Conservation (phyloP, 345 rosid species). For the Rhodamnia rubescens region DNA sequence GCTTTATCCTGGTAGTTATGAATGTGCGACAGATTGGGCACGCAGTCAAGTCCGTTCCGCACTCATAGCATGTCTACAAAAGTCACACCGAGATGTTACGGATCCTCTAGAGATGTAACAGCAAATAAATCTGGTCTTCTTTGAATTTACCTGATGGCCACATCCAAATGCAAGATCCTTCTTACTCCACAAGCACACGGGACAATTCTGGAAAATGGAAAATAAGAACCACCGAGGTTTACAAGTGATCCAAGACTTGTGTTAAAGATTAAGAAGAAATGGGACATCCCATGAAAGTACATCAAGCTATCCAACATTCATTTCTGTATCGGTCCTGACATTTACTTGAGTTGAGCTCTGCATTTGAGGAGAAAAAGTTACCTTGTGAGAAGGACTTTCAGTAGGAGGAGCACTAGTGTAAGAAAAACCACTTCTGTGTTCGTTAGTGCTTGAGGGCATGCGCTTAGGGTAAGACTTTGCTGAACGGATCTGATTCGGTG, state of each 20-base stretch:
- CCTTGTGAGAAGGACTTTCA: not conserved
- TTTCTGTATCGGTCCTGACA: not conserved
- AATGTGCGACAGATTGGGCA: constrained; percentile 23
- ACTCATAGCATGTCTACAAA: constrained; percentile 27
- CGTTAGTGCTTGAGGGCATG: not conserved
- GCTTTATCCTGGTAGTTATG: constrained; percentile 15
- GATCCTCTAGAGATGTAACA: not conserved
- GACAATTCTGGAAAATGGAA: constrained; percentile 9
- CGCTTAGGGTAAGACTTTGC: not conserved
- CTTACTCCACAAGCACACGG: constrained; percentile 12
- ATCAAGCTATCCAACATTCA: not conserved
- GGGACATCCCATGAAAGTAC: not conserved
- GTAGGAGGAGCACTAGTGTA: not conserved
- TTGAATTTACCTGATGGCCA: constrained; percentile 23
- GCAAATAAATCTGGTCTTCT: not conserved
- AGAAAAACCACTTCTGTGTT: not conserved
- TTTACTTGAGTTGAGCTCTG: not conserved
- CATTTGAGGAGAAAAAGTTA: not conserved
- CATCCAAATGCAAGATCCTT: constrained; percentile 34
- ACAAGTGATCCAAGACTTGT: not conserved
- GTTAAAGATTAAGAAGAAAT: not conserved
- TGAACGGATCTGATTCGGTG: constrained; percentile 9
- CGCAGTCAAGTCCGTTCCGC: constrained; percentile 14
- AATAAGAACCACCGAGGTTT: not conserved
- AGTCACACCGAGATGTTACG: not conserved